These are phyloP conservation scores for Gastrolobium villosum DNA, from an alignment of 306 rosid genomes.

Conservation along the genomic window DNA sequence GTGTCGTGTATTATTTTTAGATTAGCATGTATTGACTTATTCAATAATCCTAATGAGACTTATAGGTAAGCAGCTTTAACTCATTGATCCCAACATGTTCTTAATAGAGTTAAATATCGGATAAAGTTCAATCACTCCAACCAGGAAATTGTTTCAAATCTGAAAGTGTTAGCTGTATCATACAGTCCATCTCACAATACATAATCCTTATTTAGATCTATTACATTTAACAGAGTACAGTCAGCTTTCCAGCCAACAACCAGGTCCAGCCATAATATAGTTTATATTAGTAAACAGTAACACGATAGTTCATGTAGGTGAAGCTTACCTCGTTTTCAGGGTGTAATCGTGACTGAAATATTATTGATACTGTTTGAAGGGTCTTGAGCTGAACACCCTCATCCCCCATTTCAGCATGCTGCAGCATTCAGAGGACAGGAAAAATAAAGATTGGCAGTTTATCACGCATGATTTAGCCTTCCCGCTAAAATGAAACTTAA, in stretches of 20 bases:
- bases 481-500: constrained; percentile 31
- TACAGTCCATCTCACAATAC: constrained; percentile 12
- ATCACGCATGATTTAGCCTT: constrained; percentile 38
- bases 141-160: constrained; percentile 7
- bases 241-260: constrained; percentile 39
- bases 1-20: background rate
- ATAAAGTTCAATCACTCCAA: constrained; percentile 14
- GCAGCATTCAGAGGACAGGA: constrained; percentile 51
- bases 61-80: background rate
- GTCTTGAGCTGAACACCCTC: constrained; percentile 96
- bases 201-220: constrained; percentile 41
- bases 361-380: constrained; percentile 90
- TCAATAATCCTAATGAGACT: background rate
- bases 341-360: constrained; percentile 92
- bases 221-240: constrained; percentile 4
- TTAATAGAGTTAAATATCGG: constrained; percentile 9
- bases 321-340: constrained; percentile 87
- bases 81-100: constrained; percentile 14
- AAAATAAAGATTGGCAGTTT: constrained; percentile 36
- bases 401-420: constrained; percentile 97
- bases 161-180: constrained; percentile 25
- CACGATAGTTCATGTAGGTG: constrained; percentile 26
- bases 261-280: constrained; percentile 41
- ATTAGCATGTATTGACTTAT: constrained; percentile 4
- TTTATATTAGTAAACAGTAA: constrained; percentile 6